These are phyloP conservation scores for Claviceps sp. DNA, from an alignment of 2,329 filamentous ascomycete species.

Conservation along the genomic window DNA sequence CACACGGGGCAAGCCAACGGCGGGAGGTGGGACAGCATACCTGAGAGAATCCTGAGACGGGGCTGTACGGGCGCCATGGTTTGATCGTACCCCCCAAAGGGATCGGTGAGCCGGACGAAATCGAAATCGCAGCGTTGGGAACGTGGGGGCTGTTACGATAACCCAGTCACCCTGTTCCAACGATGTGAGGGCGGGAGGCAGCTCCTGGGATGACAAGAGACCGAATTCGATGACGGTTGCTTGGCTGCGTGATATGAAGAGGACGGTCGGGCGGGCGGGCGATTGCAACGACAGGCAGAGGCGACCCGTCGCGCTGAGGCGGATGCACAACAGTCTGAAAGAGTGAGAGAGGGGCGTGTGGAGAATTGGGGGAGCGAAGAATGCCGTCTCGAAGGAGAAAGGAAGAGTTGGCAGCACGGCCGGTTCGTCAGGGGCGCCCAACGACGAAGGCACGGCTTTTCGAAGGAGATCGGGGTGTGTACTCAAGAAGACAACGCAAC, in stretches of 20 bases:
- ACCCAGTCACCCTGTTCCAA: conserved; percentile 19
- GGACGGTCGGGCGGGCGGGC: neutral
- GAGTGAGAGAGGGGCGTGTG: conserved; percentile 3
- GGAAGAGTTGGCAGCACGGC: conserved; percentile 5
- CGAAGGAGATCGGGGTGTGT: conserved; percentile 5
- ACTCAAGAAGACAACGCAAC: conserved; percentile 1
- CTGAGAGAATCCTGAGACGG: conserved; percentile 47
- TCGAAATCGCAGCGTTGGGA: conserved; percentile 15
- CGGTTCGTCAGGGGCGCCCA: conserved; percentile 8
- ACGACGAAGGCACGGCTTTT: conserved; percentile 8
- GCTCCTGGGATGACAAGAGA: conserved; percentile 7
- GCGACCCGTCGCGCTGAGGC: conserved; percentile 3
- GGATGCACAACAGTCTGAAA: neutral
- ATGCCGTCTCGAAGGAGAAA: neutral
- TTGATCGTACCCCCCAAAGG: conserved; percentile 19
- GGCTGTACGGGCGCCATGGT: conserved; percentile 47
- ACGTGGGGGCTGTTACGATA: conserved; percentile 19
- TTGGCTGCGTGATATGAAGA: conserved; percentile 1
- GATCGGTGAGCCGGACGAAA: conserved; percentile 21
- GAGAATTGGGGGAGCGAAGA: neutral
- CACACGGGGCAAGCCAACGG: conserved; percentile 5
- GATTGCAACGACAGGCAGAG: conserved; percentile 1
- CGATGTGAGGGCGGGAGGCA: conserved; percentile 9
- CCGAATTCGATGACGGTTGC: conserved; percentile 5
- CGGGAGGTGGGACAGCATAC: conserved; percentile 31